Conservation (phyloP, 345 rosid genomes). For the Murraya koenigii region DNA sequence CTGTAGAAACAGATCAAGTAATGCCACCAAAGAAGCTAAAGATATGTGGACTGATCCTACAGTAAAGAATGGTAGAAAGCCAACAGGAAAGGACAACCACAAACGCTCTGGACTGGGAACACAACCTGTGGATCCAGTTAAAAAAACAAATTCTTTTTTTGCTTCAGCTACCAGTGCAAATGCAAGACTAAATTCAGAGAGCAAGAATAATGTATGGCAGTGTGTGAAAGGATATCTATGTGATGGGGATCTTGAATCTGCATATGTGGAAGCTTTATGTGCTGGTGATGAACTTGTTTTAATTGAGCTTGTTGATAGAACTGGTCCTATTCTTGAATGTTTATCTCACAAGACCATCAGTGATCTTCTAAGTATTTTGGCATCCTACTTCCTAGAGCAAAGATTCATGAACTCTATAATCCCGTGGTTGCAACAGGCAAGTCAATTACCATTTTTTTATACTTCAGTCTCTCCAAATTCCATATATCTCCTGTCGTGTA, state of each 20-base stretch:
- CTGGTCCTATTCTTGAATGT: conserved; percentile 80
- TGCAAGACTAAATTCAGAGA: conserved; percentile 35
- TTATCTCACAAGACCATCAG: conserved; percentile 58
- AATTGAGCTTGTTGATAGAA: conserved; percentile 77
- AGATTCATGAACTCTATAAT: conserved; percentile 58
- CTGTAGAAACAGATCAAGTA: conserved; percentile 46
- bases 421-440: conserved; percentile 96
- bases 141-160: conserved; percentile 37
- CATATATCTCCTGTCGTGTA: neutral
- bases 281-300: conserved; percentile 64
- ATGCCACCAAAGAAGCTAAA: conserved; percentile 38
- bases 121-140: conserved; percentile 29
- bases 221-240: conserved; percentile 50
- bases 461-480: conserved; percentile 1
- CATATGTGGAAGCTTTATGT: conserved; percentile 71
- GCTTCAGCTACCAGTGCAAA: conserved; percentile 30
- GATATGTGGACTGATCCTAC: conserved; percentile 42
- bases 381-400: conserved; percentile 60
- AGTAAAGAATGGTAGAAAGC: conserved; percentile 33
- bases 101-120: conserved; percentile 42
- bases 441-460: conserved; percentile 20
- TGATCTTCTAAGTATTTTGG: conserved; percentile 65
- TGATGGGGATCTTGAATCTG: conserved; percentile 77
- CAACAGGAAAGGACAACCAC: conserved; percentile 40
- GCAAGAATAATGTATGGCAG: conserved; percentile 48